phyloP scores from a whole-genome alignment of 2,329 filamentous ascomycete genomes.

The Pochonia chlamydosporia region DNA sequence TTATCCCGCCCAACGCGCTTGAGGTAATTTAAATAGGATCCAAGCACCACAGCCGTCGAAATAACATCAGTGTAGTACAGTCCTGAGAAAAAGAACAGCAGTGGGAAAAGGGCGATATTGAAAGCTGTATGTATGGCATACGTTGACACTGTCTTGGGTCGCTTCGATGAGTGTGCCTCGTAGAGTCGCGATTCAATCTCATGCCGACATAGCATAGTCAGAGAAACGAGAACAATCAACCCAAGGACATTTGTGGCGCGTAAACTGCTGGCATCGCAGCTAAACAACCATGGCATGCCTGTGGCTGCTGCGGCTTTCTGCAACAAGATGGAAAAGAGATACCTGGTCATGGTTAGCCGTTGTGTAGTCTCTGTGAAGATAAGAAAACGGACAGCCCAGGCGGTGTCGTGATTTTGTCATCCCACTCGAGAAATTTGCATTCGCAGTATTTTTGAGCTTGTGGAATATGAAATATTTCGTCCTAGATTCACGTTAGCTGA shows the following conservation, averaged over 20 bases:
- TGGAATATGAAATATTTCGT: conserved; percentile 83
- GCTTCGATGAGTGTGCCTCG: conserved; percentile 14
- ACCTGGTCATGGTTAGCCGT: conserved; percentile 27
- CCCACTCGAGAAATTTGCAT: conserved; percentile 72
- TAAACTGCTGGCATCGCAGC: conserved; percentile 29
- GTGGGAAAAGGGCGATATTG: conserved; percentile 80
- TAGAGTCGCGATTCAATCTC: conserved; percentile 40
- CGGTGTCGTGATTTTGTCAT: conserved; percentile 95
- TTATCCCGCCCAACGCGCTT: conserved; percentile 30
- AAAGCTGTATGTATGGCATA: conserved; percentile 57
- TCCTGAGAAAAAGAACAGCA: conserved; percentile 92
- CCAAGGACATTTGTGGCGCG: conserved; percentile 42
- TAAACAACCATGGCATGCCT: conserved; percentile 10
- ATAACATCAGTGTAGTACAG: conserved; percentile 93
- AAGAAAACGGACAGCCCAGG: conserved; percentile 60
- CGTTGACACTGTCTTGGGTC: conserved; percentile 23
- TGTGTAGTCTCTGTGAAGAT: background rate
- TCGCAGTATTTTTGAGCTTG: conserved; percentile 85
- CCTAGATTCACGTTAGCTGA: conserved; percentile 41
- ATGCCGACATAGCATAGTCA: conserved; percentile 47
- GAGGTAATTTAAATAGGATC: conserved; percentile 57
- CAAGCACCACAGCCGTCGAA: conserved; percentile 69
- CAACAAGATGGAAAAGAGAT: conserved; percentile 34
- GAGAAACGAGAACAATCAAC: conserved; percentile 32
- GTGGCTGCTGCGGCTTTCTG: conserved; percentile 15